Evolutionary conservation across 2,329 filamentous ascomycete genomes (phyloP), one percentile per base, ranked within the genome.

Genomic region (Daldinia eschscholtzii): DNA sequence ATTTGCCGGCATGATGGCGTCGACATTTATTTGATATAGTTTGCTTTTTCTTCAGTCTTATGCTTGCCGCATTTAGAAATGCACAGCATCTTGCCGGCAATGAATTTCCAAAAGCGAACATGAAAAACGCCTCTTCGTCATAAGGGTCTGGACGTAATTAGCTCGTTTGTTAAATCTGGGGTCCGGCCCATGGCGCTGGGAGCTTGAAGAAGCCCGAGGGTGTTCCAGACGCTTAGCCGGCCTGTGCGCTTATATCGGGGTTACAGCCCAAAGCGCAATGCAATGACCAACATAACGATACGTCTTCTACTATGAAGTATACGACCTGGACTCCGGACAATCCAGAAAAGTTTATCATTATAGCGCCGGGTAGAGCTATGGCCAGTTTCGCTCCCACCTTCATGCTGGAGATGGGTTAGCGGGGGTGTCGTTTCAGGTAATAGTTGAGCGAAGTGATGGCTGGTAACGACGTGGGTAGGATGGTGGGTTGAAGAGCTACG

Each of bases 211-310:
- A 33, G 30, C 33, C 33, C 33, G 67, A 61, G 23, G 23, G 35
- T 57, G 64, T 57, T 70, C 65, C 65, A 65, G 70, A 57, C 61
- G 57, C 63, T 63, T 60, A 62, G 30, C 60, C 52, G 71, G 70
- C 74, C 72, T 71, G 70, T 74, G 73, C 72, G 68, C 67, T 73
- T 64, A 68, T 63, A 67, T 73, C 61, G 61, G 30, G 39, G 9
- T 48, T 52, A 52, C 23, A 52, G 18, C 28, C 46, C 15, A 10
- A 28, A 50, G 26, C 26, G 23, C 20, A 35, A 52, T 15, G 12
- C 28, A 13, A 52, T 33, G 28, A 53, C 30, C 30, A 53, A 35
- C 52, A 39, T 55, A 37, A 30, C 13, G 30, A 23, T 37, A 13
- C n/a, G 30, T 10, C 9, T 35, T 20, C 30, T 20, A 23, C 4